Percentiles rank a stretch among this genome's conserved stretches.
Conservation (phyloP, 805 yeast species). For the Teunomyces stri region DNA sequence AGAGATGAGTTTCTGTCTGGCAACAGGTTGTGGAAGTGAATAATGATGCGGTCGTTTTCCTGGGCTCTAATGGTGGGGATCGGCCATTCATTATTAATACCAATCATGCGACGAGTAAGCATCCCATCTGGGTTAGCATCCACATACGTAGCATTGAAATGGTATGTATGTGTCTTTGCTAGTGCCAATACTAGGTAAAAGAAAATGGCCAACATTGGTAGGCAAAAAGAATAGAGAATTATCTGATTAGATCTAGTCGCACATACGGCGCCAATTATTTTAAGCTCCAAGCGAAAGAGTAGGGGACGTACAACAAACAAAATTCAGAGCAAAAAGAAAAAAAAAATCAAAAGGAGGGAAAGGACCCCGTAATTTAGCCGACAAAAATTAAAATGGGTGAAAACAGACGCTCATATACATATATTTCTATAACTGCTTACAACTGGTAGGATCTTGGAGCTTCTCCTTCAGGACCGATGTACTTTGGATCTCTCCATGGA, state of each 20-base stretch:
- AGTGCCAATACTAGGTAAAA: not conserved
- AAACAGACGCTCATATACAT: slow-evolving; percentile 2
- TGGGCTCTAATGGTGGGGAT: slow-evolving; percentile 39
- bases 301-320: not conserved
- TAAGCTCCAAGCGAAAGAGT: no score
- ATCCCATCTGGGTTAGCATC: slow-evolving; percentile 58
- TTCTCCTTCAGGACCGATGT: slow-evolving; percentile 92
- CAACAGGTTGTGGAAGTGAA: slow-evolving; percentile 33
- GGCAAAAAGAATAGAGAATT: not conserved
- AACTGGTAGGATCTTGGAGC: slow-evolving; percentile 56
- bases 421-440: slow-evolving; percentile 3
- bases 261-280: no score
- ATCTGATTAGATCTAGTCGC: not conserved
- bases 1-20: slow-evolving; percentile 36
- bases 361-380: not conserved
- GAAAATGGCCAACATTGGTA: not conserved
- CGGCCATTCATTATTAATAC: slow-evolving; percentile 53
- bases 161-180: slow-evolving; percentile 27
- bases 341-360: not conserved
- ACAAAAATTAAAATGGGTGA: not conserved
- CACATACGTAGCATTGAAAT: slow-evolving; percentile 39
- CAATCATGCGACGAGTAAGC: slow-evolving; percentile 49
- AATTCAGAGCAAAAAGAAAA: not conserved
- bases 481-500: slow-evolving; percentile 93
- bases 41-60: slow-evolving; percentile 38